These are phyloP conservation scores for Mycena alexandri DNA, from an alignment of 768 basidiomycete genomes.

Conservation along the genomic window DNA sequence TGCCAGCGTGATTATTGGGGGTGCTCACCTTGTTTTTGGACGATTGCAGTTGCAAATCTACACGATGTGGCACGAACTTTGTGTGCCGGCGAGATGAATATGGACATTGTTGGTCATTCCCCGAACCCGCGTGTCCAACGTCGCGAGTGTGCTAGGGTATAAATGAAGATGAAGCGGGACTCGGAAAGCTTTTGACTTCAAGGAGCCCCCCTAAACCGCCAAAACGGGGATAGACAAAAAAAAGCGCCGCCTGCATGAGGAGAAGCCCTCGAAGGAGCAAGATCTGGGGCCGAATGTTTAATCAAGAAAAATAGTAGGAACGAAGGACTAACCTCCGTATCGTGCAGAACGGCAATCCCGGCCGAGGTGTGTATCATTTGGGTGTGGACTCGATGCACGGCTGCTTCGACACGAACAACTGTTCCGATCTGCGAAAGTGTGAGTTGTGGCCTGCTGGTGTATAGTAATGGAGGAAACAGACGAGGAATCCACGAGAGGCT, in stretches of 20 bases:
- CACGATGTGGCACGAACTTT: too few relatives aligned
- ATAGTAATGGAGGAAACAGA: not conserved
- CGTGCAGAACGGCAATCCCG: not conserved
- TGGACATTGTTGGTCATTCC: conserved; percentile 6
- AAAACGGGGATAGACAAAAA: conserved; percentile 27
- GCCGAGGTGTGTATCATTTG: not conserved
- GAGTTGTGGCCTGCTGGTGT: not conserved
- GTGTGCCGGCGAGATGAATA: too few relatives aligned
- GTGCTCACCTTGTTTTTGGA: too few relatives aligned
- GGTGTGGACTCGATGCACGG: not conserved
- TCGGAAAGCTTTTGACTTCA: not conserved
- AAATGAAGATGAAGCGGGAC: conserved; percentile 22
- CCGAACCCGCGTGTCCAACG: conserved; percentile 22
- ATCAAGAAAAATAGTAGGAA: not conserved
- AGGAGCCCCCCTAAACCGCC: conserved; percentile 24
- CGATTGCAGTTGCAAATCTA: too few relatives aligned
- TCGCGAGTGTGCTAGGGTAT: not conserved
- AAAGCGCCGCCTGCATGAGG: conserved; percentile 8
- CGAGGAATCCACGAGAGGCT: conserved; percentile 14
- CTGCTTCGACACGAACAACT: conserved; percentile 1
- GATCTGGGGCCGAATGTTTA: not conserved
- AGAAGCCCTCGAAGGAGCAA: conserved; percentile 4
- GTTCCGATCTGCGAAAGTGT: conserved; percentile 1
- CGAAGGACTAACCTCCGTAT: not conserved
- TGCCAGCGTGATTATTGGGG: too few relatives aligned